phyloP scores from a whole-genome alignment of 495 filamentous ascomycete species.

The Aspergillus taichungensis region DNA sequence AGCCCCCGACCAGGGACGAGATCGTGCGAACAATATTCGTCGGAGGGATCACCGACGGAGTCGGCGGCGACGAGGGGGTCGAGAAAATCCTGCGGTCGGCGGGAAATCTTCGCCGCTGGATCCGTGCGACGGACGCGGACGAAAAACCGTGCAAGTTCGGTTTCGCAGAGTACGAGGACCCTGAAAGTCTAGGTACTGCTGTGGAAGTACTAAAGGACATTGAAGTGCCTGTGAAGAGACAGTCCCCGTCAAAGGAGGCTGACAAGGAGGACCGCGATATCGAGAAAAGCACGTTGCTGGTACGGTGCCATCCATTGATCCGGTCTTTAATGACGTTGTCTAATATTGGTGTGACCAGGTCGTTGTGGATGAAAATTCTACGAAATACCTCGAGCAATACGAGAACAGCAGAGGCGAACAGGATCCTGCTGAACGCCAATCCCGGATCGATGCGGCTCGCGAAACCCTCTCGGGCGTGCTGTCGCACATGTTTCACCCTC shows the following conservation, averaged over 20 bases:
- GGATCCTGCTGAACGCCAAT: slow-evolving; percentile 53
- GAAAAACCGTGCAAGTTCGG: slow-evolving; percentile 83
- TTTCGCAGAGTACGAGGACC: slow-evolving; percentile 94
- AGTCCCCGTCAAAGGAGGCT: slow-evolving; percentile 37
- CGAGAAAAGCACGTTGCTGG: slow-evolving; percentile 60
- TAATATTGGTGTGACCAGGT: slow-evolving; percentile 35
- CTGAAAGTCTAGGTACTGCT: slow-evolving; percentile 77
- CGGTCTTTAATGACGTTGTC: not conserved
- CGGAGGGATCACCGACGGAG: slow-evolving; percentile 71
- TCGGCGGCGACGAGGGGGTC: slow-evolving; percentile 70
- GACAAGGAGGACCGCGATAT: slow-evolving; percentile 49
- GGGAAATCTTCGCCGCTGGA: slow-evolving; percentile 78
- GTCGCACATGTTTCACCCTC: slow-evolving; percentile 63
- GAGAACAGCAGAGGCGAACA: slow-evolving; percentile 56
- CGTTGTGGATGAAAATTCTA: slow-evolving; percentile 70
- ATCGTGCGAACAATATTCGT: slow-evolving; percentile 85
- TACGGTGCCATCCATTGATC: slow-evolving; percentile 18
- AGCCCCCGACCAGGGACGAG: slow-evolving; percentile 84
- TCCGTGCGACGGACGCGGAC: slow-evolving; percentile 69
- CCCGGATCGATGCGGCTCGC: slow-evolving; percentile 60
- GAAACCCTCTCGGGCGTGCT: slow-evolving; percentile 56
- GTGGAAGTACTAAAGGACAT: slow-evolving; percentile 81
- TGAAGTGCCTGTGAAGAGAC: slow-evolving; percentile 73
- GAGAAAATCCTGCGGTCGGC: slow-evolving; percentile 73
- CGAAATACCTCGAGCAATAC: slow-evolving; percentile 74